Percentiles rank a stretch among this genome's conserved stretches.
Conservation (phyloP, 2,329 filamentous ascomycete species). For the Capronia epimyces region DNA sequence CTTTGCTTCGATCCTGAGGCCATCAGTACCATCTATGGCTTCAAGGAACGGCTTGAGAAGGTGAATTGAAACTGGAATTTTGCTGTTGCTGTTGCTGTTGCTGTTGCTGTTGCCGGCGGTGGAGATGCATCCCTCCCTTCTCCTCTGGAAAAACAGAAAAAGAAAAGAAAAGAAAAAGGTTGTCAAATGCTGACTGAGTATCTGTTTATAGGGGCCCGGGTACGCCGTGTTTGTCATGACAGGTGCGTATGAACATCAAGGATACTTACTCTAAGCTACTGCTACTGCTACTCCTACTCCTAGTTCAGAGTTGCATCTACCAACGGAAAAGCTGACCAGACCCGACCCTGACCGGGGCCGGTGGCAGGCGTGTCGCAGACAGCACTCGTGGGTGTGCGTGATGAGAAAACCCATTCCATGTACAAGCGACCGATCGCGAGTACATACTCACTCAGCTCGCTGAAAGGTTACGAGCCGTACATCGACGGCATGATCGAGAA, state of each 20-base stretch:
- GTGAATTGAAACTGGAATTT: neutral
- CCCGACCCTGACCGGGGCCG: no score
- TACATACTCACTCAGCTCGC: constrained; percentile 48
- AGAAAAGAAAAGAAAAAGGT: no score
- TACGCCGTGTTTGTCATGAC: neutral
- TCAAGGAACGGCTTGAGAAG: constrained; percentile 13
- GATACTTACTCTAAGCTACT: no score
- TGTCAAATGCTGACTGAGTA: neutral
- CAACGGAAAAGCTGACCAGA: no score
- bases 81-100: neutral
- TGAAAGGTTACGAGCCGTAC: constrained; percentile 54
- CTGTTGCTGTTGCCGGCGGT: no score
- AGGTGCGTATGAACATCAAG: no score
- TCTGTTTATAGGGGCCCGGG: neutral
- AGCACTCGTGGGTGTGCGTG: constrained; percentile 70
- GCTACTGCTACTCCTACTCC: no score
- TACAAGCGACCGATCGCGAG: constrained; percentile 68
- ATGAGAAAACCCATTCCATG: constrained; percentile 67
- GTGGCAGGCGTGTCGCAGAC: constrained; percentile 32
- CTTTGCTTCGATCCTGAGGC: constrained; percentile 27
- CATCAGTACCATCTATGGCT: constrained; percentile 27
- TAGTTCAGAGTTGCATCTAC: no score
- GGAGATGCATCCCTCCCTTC: no score
- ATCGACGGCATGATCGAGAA: constrained; percentile 68
- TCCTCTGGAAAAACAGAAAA: no score